Evolutionary conservation across 1,284 basidiomycete species (phyloP).

Genomic region (Trichosporon faecale): DNA sequence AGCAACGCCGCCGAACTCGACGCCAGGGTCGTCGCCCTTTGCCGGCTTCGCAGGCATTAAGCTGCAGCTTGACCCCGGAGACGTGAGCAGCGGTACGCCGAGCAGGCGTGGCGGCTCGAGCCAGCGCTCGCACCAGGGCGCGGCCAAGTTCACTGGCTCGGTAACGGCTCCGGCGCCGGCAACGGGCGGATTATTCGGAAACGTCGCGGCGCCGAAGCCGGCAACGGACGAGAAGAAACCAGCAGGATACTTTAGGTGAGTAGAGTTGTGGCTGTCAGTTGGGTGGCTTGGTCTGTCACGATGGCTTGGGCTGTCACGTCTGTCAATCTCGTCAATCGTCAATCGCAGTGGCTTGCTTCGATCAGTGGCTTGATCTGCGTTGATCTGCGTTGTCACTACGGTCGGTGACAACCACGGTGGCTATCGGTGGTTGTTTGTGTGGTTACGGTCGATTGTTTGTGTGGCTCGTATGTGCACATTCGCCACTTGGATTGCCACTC

Average conservation of each 20-base stretch:
- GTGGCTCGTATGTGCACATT: too few species aligned
- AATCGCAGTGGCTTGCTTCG: not conserved
- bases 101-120: not conserved
- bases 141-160: slow-evolving; percentile 17
- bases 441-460: not conserved
- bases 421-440: not conserved
- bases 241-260: slow-evolving; percentile 37
- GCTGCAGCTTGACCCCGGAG: slow-evolving; percentile 31
- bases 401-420: not conserved
- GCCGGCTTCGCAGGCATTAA: slow-evolving; percentile 31
- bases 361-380: slow-evolving; percentile 1
- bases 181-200: slow-evolving; percentile 19
- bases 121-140: slow-evolving; percentile 22
- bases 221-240: slow-evolving; percentile 16
- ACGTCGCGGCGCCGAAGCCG: slow-evolving; percentile 13
- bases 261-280: not conserved
- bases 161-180: not conserved
- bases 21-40: slow-evolving; percentile 6
- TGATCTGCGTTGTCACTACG: not conserved
- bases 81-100: slow-evolving; percentile 13
- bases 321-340: not conserved
- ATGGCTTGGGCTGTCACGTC: not conserved
- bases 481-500: not conserved
- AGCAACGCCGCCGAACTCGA: not conserved
- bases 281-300: not conserved